Evolutionary conservation across 2,329 filamentous ascomycete species (phyloP).

Genomic region (Alternaria infectoria): DNA sequence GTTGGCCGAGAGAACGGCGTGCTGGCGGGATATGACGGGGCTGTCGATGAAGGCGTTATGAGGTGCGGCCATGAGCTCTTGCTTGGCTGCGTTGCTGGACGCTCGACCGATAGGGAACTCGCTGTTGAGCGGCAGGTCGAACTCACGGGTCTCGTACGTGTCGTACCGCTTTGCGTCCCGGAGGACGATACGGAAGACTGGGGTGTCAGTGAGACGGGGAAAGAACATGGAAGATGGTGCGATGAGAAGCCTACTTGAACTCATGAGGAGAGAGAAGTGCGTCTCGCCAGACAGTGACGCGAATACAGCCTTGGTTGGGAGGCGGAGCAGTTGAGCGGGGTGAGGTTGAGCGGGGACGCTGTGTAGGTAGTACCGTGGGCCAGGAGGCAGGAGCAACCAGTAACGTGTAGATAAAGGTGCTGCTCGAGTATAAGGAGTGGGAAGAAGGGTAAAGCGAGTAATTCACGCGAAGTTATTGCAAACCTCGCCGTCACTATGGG

Average conservation of each 20-base stretch:
- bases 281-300: not conserved
- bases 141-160: slow-evolving; percentile 36
- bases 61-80: slow-evolving; percentile 49
- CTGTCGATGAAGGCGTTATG: slow-evolving; percentile 73
- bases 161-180: slow-evolving; percentile 51
- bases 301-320: not conserved
- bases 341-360: slow-evolving; percentile 7
- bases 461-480: not conserved
- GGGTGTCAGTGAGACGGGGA: slow-evolving; percentile 11
- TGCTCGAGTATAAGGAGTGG: not conserved
- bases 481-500: not conserved
- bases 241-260: slow-evolving; percentile 16
- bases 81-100: slow-evolving; percentile 49
- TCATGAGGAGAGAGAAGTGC: slow-evolving; percentile 8
- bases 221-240: not conserved
- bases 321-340: slow-evolving; percentile 8
- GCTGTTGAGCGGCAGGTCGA: slow-evolving; percentile 34
- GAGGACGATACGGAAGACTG: slow-evolving; percentile 41
- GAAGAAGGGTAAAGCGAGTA: not conserved
- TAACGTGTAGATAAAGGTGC: not conserved
- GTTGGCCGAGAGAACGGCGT: slow-evolving; percentile 59
- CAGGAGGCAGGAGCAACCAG: slow-evolving; percentile 1
- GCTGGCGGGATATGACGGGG: slow-evolving; percentile 73
- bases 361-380: slow-evolving; percentile 2
- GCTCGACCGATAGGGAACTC: slow-evolving; percentile 51